Percentiles rank a stretch among this genome's conserved stretches.
These are phyloP conservation scores for Kazachstania africana DNA, from an alignment of 805 yeast species.

Conservation along the genomic window DNA sequence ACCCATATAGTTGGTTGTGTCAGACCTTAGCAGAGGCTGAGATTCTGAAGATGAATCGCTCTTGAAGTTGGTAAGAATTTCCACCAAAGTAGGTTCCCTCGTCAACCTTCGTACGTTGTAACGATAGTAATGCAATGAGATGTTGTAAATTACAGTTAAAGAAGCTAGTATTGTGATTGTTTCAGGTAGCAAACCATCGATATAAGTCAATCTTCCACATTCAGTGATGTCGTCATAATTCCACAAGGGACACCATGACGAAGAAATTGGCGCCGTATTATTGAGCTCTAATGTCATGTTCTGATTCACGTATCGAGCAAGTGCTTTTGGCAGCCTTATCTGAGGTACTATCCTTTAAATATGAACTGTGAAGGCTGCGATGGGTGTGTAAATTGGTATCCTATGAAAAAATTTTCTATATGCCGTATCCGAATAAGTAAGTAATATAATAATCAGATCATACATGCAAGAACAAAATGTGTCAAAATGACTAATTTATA, in stretches of 20 bases:
- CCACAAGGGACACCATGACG: slow-evolving; percentile 38
- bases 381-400: too few relatives aligned
- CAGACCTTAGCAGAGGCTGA: neutral
- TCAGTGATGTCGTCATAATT: slow-evolving; percentile 47
- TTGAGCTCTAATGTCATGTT: too few relatives aligned
- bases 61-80: neutral
- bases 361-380: too few relatives aligned
- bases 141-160: slow-evolving; percentile 8
- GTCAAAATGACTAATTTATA: too few relatives aligned
- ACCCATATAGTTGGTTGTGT: slow-evolving; percentile 4
- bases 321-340: too few relatives aligned
- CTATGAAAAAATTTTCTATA: too few relatives aligned
- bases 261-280: too few relatives aligned
- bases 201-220: slow-evolving; percentile 34
- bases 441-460: too few relatives aligned
- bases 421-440: too few relatives aligned
- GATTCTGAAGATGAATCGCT: neutral
- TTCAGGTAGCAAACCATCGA: slow-evolving; percentile 27
- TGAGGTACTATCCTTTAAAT: too few relatives aligned
- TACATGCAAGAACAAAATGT: too few relatives aligned
- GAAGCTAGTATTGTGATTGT: slow-evolving; percentile 4
- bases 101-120: slow-evolving; percentile 10
- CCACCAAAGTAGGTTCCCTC: slow-evolving; percentile 9
- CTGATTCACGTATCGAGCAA: too few relatives aligned
- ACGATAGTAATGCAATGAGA: slow-evolving; percentile 11